Evolutionary conservation across 768 basidiomycete genomes (phyloP).

Genomic region (Suillus spraguei): DNA sequence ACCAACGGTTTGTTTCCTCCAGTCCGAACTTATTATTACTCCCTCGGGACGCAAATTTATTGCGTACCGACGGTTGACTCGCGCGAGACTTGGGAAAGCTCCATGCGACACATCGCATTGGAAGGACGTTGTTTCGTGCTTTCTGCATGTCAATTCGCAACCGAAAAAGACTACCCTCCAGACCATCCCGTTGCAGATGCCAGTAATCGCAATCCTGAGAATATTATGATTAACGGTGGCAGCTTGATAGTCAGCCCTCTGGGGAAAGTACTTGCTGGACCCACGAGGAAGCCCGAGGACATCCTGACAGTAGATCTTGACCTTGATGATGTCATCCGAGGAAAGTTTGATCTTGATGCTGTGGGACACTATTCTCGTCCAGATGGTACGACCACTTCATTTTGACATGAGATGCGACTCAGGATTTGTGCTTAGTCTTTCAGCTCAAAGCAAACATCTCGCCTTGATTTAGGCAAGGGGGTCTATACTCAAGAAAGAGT

Average conservation of each 20-base stretch:
- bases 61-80: constrained; percentile 70
- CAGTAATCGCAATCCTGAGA: constrained; percentile 42
- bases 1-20: background rate
- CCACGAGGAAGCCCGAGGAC: constrained; percentile 53
- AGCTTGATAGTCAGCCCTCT: constrained; percentile 61
- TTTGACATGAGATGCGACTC: constrained; percentile 9
- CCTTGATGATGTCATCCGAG: constrained; percentile 55
- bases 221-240: constrained; percentile 63
- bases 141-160: constrained; percentile 60
- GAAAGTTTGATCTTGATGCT: constrained; percentile 64
- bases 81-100: constrained; percentile 54
- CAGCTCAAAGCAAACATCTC: constrained; percentile 21
- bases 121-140: constrained; percentile 75
- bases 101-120: constrained; percentile 64
- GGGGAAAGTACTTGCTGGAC: constrained; percentile 61
- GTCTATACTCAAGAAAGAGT: background rate
- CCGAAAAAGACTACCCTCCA: constrained; percentile 54
- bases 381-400: constrained; percentile 44
- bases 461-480: background rate
- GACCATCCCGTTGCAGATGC: constrained; percentile 46
- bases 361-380: constrained; percentile 64
- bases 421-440: constrained; percentile 26
- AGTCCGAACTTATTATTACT: constrained; percentile 65
- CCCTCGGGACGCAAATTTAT: constrained; percentile 59
- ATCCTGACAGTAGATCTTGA: constrained; percentile 60